A percentile compares a stretch with the other conserved stretches of the same genome.
Evolutionary conservation across 495 filamentous ascomycete genomes (phyloP).

Genomic region (Penicillium maclennaniae): DNA sequence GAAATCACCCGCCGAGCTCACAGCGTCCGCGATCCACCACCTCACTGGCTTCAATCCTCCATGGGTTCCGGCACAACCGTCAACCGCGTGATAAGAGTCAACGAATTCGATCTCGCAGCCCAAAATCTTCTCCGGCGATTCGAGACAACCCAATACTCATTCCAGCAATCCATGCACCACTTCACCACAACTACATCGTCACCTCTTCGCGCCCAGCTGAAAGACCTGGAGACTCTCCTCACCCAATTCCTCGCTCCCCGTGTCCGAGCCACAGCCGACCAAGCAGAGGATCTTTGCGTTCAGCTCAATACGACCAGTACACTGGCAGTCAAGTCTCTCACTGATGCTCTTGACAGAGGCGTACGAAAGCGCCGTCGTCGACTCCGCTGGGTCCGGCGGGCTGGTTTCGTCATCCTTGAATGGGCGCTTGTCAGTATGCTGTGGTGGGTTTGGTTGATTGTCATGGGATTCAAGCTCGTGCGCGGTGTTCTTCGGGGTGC

Average conservation of each 20-base stretch:
- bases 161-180: conserved; percentile 51
- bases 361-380: conserved; percentile 67
- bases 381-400: conserved; percentile 66
- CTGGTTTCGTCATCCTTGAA: conserved; percentile 69
- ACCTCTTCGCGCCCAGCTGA: conserved; percentile 45
- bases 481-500: conserved; percentile 57
- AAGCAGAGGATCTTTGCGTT: conserved; percentile 69
- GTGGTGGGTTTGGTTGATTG: conserved; percentile 82
- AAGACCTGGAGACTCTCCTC: conserved; percentile 47
- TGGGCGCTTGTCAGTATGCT: conserved; percentile 76
- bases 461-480: conserved; percentile 62
- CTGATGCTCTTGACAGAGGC: conserved; percentile 68
- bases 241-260: conserved; percentile 57
- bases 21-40: conserved; percentile 38
- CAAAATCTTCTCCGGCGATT: conserved; percentile 56
- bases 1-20: conserved; percentile 68
- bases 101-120: conserved; percentile 68
- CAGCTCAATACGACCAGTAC: conserved; percentile 72
- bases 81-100: conserved; percentile 50
- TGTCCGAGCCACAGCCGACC: conserved; percentile 63
- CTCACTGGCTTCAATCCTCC: conserved; percentile 35
- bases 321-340: conserved; percentile 70
- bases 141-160: conserved; percentile 47
- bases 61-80: conserved; percentile 27
- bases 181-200: conserved; percentile 46